A percentile compares a stretch with the other conserved stretches of the same genome.
Conservation (phyloP, 495 filamentous ascomycete genomes). For the Xylaria flabelliformis region DNA sequence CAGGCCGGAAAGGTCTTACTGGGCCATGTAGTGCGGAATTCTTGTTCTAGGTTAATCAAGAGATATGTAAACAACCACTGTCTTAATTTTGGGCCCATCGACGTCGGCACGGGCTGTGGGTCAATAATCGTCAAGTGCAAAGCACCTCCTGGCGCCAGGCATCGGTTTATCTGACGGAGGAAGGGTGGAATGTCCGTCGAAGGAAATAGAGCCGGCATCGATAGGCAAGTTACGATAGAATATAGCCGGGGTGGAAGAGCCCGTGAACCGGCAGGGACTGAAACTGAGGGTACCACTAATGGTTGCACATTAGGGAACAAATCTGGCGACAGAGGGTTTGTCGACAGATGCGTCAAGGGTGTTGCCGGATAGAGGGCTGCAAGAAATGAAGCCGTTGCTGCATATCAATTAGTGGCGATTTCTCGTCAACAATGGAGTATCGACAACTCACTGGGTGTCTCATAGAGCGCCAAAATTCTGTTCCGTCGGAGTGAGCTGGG, state of each 20-base stretch:
- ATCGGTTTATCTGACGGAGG: slow-evolving; percentile 48
- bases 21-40: slow-evolving; percentile 53
- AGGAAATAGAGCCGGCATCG: slow-evolving; percentile 46
- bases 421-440: background rate
- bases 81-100: slow-evolving; percentile 52
- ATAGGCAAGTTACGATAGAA: slow-evolving; percentile 42
- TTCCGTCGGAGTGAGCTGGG: slow-evolving; percentile 27
- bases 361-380: slow-evolving; percentile 42
- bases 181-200: slow-evolving; percentile 46
- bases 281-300: slow-evolving; percentile 39
- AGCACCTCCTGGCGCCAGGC: slow-evolving; percentile 44
- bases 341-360: slow-evolving; percentile 45
- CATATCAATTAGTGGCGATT: slow-evolving; percentile 26
- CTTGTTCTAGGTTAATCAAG: slow-evolving; percentile 50
- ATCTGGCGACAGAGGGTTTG: slow-evolving; percentile 41
- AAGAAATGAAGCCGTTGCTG: slow-evolving; percentile 52
- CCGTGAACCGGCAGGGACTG: slow-evolving; percentile 38
- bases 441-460: slow-evolving; percentile 46
- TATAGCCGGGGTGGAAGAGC: slow-evolving; percentile 46
- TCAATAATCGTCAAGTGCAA: slow-evolving; percentile 57
- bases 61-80: slow-evolving; percentile 58
- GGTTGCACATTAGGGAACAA: slow-evolving; percentile 49
- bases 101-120: slow-evolving; percentile 48
- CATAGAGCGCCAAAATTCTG: slow-evolving; percentile 50
- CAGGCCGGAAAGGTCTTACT: slow-evolving; percentile 50